Base-by-base conservation (phyloP, 768 basidiomycete genomes). In the Mycena vulgaris region DNA sequence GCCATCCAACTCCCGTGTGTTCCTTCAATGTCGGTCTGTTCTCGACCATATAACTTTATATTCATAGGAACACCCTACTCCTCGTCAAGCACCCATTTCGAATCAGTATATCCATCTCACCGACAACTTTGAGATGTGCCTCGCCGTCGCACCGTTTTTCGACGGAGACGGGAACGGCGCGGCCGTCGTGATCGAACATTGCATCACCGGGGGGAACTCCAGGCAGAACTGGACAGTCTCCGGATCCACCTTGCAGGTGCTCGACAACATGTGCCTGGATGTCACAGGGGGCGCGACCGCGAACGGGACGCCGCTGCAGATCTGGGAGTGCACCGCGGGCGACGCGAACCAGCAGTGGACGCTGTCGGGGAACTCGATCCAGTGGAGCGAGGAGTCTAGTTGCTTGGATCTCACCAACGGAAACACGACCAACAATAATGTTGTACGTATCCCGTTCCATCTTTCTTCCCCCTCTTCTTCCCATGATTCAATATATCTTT, bases 101-200 rank as follows among this genome's bases (percentile, higher is more conserved):
- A 65, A 47, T n/a, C 63, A 63, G 40, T 28, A 63, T 27, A 53
- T 63, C 63, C 63, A 63, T 19, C 51, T 37, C 63, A 55, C 14
- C 51, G 47, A 42, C 67, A 63, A 62, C 74, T 71, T 58, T 30
- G 17, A 67, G 71, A 45, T n/a, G 42, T 45, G 42, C 42, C 42
- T 45, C 42, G n/a, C 42, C 42, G 42, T 10, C 21, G 21, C 39
- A 76, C 76, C 51, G 62, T 70, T 75, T 70, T 27, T n/a, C n/a
- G n/a, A n/a, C n/a, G n/a, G n/a, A n/a, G 70, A 77, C 58, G 64
- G 69, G 2, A 63, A 77, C 57, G 77, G 77, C 40, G 77, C 77
- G 8, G 61, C 74, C n/a, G 71, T 78, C 45, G 69, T 45, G 19
- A 66, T 79, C 49, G 59, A 71, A 47, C 28, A 71, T 42, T 71